Evolutionary conservation across 192 early-diverging fungal genomes (phyloP), one percentile per base, ranked within the genome.

Genomic region (Backusella australiensis): DNA sequence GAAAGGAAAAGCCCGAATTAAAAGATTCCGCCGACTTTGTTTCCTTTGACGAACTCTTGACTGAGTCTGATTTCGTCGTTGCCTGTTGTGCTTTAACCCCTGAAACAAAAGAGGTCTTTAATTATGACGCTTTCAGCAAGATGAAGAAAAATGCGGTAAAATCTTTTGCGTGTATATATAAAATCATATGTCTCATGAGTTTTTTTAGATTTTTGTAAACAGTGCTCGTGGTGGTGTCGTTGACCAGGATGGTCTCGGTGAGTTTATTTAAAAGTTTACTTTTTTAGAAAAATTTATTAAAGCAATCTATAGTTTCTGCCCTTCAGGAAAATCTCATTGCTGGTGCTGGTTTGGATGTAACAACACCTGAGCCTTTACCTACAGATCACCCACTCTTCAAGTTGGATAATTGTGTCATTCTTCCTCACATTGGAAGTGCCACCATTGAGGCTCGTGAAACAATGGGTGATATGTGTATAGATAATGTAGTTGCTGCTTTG

Each of bases 341-440:
- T 6, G 87, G 85, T 29, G 93, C 90, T 4, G 96, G 93, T n/a
- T 77, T 96, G 69, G 95, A 97, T 81, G 94, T 96, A 9, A 96
- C 93, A 0, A 90, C 90, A 23, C 96, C 96, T 0, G 96, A 97
- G 81, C 96, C 95, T 7, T 74, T 97, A 52, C 85, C 88, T 8
- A 39, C 72, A 0, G 85, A 91, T 67, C 88, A 92, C 71, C 86
- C 85, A 66, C 81, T 96, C 34, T 79, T 91, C 26, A 59, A 78
- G 52, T 86, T 91, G 39, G 79, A 85, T 15, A 88, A 87, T n/a
- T 91, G 89, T 66, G 84, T 85, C 5, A 86, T 97, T 0, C 77
- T 97, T 42, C 96, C 96, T n/a, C 96, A 97, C 73, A 92, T 96
- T 69, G 93, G 85, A 72, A 93, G 90, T 73, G 93, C 92, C 3